These are phyloP conservation scores for Pythium vanterpoolii DNA, from an alignment of 352 stramenopile species.

Conservation along the genomic window DNA sequence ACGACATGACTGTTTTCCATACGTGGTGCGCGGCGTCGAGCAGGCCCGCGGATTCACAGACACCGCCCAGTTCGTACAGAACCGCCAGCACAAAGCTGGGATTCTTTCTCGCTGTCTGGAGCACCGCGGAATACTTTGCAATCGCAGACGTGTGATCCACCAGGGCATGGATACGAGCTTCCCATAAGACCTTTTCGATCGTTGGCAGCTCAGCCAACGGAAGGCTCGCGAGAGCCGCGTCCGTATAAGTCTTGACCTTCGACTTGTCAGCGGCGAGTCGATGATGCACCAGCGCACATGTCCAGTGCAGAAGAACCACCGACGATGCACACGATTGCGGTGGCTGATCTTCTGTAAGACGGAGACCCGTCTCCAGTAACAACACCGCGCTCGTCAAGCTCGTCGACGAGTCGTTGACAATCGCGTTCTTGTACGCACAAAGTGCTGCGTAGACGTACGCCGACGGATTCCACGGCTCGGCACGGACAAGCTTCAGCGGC, in stretches of 20 bases:
- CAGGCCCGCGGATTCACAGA: constrained; percentile 46
- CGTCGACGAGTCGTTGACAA: constrained; percentile 1
- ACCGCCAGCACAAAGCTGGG: constrained; percentile 32
- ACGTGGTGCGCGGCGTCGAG: constrained; percentile 55
- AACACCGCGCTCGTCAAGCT: constrained; percentile 7
- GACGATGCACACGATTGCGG: constrained; percentile 21
- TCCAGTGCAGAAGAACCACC: constrained; percentile 42
- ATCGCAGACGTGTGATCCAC: constrained; percentile 23
- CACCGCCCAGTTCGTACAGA: constrained; percentile 51
- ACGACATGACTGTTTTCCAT: constrained; percentile 53
- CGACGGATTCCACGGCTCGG: constrained; percentile 51
- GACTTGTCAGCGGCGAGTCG: constrained; percentile 8
- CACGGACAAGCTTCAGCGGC: constrained; percentile 56
- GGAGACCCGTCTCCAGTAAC: constrained; percentile 41
- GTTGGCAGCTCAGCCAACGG: background rate
- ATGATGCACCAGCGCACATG: constrained; percentile 27
- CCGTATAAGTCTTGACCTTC: constrained; percentile 8
- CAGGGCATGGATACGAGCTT: constrained; percentile 45
- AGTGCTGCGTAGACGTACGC: constrained; percentile 50
- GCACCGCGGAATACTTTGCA: constrained; percentile 30
- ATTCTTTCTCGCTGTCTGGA: constrained; percentile 13
- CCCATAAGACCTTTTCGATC: constrained; percentile 26
- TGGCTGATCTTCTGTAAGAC: constrained; percentile 13
- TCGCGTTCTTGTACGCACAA: constrained; percentile 42
- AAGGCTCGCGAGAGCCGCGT: constrained; percentile 28